phyloP scores from a whole-genome alignment of 768 basidiomycete species.

The Lentinula sp. region DNA sequence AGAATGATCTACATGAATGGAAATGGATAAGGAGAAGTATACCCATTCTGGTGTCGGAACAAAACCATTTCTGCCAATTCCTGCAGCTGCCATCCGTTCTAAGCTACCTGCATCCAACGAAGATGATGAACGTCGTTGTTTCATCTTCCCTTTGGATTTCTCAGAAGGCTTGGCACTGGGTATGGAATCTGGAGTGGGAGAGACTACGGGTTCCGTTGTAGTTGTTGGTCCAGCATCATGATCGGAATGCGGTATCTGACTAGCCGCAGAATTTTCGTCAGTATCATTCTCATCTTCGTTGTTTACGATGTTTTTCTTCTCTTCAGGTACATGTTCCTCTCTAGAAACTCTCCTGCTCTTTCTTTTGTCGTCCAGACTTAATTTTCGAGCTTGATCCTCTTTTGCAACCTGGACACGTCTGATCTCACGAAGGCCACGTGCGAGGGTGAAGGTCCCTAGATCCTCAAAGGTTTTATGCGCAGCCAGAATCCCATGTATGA shows the following conservation, averaged over 20 bases:
- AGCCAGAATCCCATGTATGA: constrained; percentile 81
- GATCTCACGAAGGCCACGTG: constrained; percentile 81
- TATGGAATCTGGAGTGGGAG: constrained; percentile 35
- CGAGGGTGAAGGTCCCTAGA: constrained; percentile 86
- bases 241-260: neutral
- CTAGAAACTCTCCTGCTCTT: constrained; percentile 28
- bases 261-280: constrained; percentile 10
- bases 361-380: constrained; percentile 34
- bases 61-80: constrained; percentile 86
- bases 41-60: constrained; percentile 98
- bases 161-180: constrained; percentile 48
- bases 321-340: constrained; percentile 38
- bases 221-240: constrained; percentile 21
- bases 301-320: constrained; percentile 64
- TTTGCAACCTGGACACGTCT: constrained; percentile 65
- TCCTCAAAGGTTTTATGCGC: constrained; percentile 84
- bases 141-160: constrained; percentile 90
- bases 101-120: constrained; percentile 45
- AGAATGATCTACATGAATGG: neutral
- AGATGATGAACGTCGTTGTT: constrained; percentile 54
- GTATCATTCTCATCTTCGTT: constrained; percentile 35
- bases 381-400: constrained; percentile 51
- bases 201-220: constrained; percentile 31
- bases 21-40: constrained; percentile 15
- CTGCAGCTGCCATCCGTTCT: constrained; percentile 60